phyloP scores from a whole-genome alignment of 108 stramenopile species.

The Cyclotella choctawhatcheeana region DNA sequence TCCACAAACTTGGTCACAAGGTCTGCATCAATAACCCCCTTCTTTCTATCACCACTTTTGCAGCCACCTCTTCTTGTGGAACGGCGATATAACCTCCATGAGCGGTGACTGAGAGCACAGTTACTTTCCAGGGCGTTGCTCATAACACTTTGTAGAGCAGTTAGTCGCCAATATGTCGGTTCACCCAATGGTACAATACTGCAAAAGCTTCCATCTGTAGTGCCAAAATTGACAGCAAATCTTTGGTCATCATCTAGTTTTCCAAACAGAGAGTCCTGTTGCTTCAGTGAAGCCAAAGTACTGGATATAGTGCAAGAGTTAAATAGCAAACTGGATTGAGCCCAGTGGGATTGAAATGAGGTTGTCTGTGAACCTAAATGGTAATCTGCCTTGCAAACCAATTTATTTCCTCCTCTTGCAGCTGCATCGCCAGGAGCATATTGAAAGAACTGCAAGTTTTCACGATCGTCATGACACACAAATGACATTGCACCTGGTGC shows the following conservation, averaged over 20 bases:
- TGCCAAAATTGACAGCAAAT: constrained; percentile 86
- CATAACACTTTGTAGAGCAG: constrained; percentile 91
- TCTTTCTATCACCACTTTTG: constrained; percentile 81
- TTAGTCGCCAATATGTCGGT: constrained; percentile 87
- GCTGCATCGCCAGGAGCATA: constrained; percentile 91
- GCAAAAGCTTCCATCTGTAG: constrained; percentile 86
- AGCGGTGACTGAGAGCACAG: constrained; percentile 78
- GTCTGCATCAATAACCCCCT: constrained; percentile 93
- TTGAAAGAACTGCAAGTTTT: constrained; percentile 90
- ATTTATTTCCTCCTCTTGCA: constrained; percentile 90
- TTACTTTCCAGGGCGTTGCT: constrained; percentile 90
- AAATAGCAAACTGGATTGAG: constrained; percentile 76
- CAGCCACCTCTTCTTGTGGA: constrained; percentile 81
- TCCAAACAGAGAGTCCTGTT: constrained; percentile 83
- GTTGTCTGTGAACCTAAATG: constrained; percentile 87
- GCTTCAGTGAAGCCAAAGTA: constrained; percentile 80
- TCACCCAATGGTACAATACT: constrained; percentile 85
- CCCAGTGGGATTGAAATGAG: constrained; percentile 72
- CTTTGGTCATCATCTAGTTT: constrained; percentile 83
- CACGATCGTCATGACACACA: constrained; percentile 89
- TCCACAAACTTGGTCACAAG: constrained; percentile 83
- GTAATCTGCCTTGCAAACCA: constrained; percentile 91
- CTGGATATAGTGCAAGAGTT: constrained; percentile 77
- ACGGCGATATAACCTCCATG: constrained; percentile 82
- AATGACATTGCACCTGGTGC: constrained; percentile 53